Base-by-base conservation (phyloP, 2,329 filamentous ascomycete species). In the Sporothrix protearum region DNA sequence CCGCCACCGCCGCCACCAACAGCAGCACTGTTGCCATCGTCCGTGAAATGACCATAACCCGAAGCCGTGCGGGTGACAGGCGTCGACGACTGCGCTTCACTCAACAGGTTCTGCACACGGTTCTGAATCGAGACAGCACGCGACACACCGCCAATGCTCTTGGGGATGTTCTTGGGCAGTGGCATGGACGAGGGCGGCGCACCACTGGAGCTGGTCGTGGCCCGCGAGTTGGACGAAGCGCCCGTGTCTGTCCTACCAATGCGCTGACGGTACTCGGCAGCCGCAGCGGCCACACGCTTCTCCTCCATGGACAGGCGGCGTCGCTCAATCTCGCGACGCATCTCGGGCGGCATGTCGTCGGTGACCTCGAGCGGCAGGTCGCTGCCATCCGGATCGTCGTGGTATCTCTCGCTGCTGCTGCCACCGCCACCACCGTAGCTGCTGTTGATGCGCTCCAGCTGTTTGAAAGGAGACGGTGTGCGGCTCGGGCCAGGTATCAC, bases 121-220 rank as follows among this genome's bases (percentile, higher is more conserved):
- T 92, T 94, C 79, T 98, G 94, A 76, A 99, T 99, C 33, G 91
- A 92, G n/a, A 89, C 87, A 22, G 94, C 93, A 55, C 90, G 85
- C 16, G 88, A 88, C 2, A 87, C 81, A 64, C 85, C 84, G n/a
- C 85, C 87, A 77, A 86, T 86, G 77, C 81, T 86, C 80, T 85
- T 88, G 71, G 85, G 87, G 71, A 81, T 51, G 64, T 14, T 53
- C 64, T 67, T 81, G 19, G 82, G 82, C 22, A 79, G 80, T 7
- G 81, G 79, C 57, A 80, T 81, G 39, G 79, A 78, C 1, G 78
- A 76, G n/a, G n/a, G n/a, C 22, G 79, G 75, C 25, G 76, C 77
- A 30, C 78, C 55, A 36, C 42, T 63, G 36, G 39, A 39, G 33
- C 22, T n/a, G 19, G 25, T 57, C 2, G 70, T 64, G 2, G 45